Conservation (phyloP, 2,329 filamentous ascomycete species). For the Aspergillus sp. region DNA sequence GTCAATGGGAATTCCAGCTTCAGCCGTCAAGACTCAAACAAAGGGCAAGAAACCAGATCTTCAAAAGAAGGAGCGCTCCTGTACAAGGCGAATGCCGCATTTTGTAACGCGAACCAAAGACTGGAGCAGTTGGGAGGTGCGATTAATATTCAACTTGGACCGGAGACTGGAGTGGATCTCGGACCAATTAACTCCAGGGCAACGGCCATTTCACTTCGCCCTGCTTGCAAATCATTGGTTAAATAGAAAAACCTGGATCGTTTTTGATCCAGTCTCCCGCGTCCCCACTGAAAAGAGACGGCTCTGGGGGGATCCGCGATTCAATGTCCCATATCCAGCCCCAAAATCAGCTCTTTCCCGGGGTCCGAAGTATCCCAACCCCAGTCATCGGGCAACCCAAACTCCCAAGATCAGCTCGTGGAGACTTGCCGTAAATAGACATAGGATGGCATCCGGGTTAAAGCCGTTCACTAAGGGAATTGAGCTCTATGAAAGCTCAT, state of each 20-base stretch:
- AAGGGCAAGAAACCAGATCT: background rate
- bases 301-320: conserved; percentile 36
- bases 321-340: conserved; percentile 30
- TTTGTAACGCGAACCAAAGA: conserved; percentile 4
- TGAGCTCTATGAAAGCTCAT: conserved; percentile 36
- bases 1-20: background rate
- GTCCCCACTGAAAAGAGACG: conserved; percentile 32
- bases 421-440: conserved; percentile 38
- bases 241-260: conserved; percentile 41
- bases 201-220: conserved; percentile 41
- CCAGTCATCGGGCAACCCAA: conserved; percentile 19
- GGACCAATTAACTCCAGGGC: conserved; percentile 38
- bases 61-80: background rate
- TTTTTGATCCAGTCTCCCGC: conserved; percentile 40
- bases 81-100: background rate
- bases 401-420: conserved; percentile 39
- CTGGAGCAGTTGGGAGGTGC: conserved; percentile 38
- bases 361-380: conserved; percentile 26
- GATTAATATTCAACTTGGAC: conserved; percentile 34
- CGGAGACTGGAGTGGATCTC: conserved; percentile 40
- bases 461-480: conserved; percentile 29
- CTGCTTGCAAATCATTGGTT: conserved; percentile 44
- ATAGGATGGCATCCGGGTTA: conserved; percentile 31
- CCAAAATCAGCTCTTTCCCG: conserved; percentile 16
- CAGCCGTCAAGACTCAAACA: background rate